These are phyloP conservation scores for Cinnamomum chago DNA, from an alignment of 164 flowering plant genomes.

Conservation along the genomic window DNA sequence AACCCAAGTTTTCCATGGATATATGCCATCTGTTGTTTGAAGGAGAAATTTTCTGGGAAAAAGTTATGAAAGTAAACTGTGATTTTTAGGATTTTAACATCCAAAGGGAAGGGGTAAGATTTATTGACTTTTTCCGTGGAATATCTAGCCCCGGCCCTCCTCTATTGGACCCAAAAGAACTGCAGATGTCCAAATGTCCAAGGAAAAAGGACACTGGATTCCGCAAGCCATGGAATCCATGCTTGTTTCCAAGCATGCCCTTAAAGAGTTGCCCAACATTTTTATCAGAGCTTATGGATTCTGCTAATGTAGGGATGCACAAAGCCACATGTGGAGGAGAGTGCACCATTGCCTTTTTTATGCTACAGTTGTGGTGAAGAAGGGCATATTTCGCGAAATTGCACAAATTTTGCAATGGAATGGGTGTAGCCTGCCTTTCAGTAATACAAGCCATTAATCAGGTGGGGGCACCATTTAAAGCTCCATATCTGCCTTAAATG, in stretches of 20 bases:
- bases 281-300: slow-evolving; percentile 6
- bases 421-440: background rate
- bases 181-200: no score
- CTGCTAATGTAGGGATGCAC: slow-evolving; percentile 47
- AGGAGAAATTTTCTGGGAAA: background rate
- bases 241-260: background rate
- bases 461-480: no score
- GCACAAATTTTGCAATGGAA: slow-evolving; percentile 49
- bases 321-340: slow-evolving; percentile 36
- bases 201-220: no score
- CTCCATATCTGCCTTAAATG: no score
- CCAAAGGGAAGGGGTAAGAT: no score
- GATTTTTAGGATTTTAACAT: no score
- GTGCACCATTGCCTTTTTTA: slow-evolving; percentile 31
- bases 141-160: no score
- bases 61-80: no score
- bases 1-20: no score
- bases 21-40: background rate
- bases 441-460: background rate
- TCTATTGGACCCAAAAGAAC: no score
- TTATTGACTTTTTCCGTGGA: no score
- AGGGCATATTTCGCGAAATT: slow-evolving; percentile 78
- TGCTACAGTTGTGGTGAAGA: slow-evolving; percentile 75
- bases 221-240: no score
- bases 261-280: background rate